Evolutionary conservation across 192 early-diverging fungal genomes (phyloP).

Genomic region (Backusella tuberculispora): DNA sequence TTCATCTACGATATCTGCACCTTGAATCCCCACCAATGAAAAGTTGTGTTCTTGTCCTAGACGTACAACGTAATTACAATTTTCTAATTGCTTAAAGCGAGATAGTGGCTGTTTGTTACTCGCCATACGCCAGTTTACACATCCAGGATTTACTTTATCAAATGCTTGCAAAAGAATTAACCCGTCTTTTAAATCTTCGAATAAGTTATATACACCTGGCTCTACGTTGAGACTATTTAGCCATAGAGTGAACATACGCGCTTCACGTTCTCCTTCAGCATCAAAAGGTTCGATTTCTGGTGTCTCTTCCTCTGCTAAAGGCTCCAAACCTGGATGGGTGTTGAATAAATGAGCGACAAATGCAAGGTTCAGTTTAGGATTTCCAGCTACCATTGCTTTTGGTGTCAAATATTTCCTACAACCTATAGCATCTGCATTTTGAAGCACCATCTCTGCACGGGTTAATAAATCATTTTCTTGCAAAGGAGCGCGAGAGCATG

Average conservation of each 20-base stretch:
- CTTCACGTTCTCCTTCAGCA: conserved; percentile 83
- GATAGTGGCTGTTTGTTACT: conserved; percentile 76
- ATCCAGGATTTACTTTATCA: conserved; percentile 89
- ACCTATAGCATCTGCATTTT: conserved; percentile 89
- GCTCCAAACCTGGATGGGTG: conserved; percentile 92
- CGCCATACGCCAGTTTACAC: conserved; percentile 93
- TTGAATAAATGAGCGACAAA: conserved; percentile 99
- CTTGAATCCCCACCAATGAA: conserved; percentile 96
- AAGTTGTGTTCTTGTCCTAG: conserved; percentile 87
- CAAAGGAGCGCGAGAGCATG: conserved; percentile 84
- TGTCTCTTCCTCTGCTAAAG: conserved; percentile 88
- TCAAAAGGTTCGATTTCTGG: conserved; percentile 89
- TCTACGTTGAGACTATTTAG: conserved; percentile 97
- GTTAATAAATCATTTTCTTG: conserved; percentile 72
- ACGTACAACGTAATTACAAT: conserved; percentile 93
- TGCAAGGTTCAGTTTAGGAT: conserved; percentile 97
- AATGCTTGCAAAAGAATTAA: conserved; percentile 91
- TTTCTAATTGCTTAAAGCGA: conserved; percentile 98
- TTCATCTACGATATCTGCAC: conserved; percentile 93
- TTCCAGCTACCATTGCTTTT: conserved; percentile 93
- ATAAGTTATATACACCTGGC: conserved; percentile 97
- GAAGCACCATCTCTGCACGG: conserved; percentile 89
- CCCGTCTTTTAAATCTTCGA: conserved; percentile 94
- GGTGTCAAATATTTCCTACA: conserved; percentile 95
- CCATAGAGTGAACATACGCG: conserved; percentile 95